Percentiles rank a stretch among this genome's conserved stretches.
phyloP scores from a whole-genome alignment of 441 rosid genomes.

The Breynia disticha region DNA sequence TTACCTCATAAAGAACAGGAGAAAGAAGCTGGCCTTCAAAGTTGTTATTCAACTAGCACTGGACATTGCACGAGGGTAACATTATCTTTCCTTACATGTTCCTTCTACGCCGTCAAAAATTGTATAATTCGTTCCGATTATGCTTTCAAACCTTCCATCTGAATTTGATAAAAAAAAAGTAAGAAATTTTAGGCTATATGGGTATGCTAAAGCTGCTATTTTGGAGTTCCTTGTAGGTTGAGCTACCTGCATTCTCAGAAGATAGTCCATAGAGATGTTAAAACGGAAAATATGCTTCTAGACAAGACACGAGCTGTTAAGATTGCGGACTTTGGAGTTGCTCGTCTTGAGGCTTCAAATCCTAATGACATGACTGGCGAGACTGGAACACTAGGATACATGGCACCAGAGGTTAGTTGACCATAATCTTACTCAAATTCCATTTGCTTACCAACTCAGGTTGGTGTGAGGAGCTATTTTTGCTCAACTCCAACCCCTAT shows the following conservation, averaged over 20 bases:
- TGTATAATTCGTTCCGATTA: too few species aligned
- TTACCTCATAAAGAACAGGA: constrained; percentile 72
- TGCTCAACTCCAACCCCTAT: too few species aligned
- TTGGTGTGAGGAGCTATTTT: too few species aligned
- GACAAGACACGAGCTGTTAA: constrained; percentile 78
- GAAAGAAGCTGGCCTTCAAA: constrained; percentile 86
- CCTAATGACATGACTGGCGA: constrained; percentile 98
- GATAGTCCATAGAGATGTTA: constrained; percentile 95
- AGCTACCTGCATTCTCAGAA: constrained; percentile 86
- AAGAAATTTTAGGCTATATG: neutral
- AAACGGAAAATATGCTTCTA: constrained; percentile 92
- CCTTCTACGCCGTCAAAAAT: neutral
- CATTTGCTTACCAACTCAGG: neutral
- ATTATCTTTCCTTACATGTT: constrained; percentile 6
- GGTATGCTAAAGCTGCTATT: constrained; percentile 10
- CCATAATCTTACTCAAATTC: too few species aligned
- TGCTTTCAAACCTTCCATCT: too few species aligned
- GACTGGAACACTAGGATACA: constrained; percentile 96
- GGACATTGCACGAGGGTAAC: constrained; percentile 91
- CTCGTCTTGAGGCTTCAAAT: constrained; percentile 90
- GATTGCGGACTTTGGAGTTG: constrained; percentile 96
- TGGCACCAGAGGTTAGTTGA: constrained; percentile 88
- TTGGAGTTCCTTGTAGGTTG: constrained; percentile 38
- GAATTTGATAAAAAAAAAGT: neutral
- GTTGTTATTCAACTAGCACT: constrained; percentile 80